Evolutionary conservation across 768 basidiomycete genomes (phyloP).

Genomic region (Macrolepiota dolichaula): DNA sequence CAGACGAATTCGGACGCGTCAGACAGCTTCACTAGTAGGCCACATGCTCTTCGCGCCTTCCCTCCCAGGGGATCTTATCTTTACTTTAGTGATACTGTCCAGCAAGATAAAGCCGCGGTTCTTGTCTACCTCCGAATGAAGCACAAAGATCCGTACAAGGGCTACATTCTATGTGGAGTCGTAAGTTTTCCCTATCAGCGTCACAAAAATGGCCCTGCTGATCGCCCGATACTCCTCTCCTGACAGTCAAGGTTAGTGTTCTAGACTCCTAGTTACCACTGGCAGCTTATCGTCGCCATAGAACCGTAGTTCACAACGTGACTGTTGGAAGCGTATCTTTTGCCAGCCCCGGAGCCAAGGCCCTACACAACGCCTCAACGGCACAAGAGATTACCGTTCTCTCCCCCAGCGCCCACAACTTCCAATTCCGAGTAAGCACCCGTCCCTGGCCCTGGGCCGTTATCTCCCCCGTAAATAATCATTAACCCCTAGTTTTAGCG

Average conservation of each 20-base stretch:
- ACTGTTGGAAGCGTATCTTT: constrained; percentile 78
- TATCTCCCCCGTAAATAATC: neutral
- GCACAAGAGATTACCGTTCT: constrained; percentile 80
- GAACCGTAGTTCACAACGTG: constrained; percentile 72
- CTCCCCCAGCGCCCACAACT: constrained; percentile 52
- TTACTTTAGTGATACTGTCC: constrained; percentile 63
- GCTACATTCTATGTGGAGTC: constrained; percentile 71
- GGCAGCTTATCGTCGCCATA: constrained; percentile 15
- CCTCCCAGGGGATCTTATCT: neutral
- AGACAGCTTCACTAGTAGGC: constrained; percentile 67
- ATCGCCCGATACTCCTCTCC: constrained; percentile 6
- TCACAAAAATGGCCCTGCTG: constrained; percentile 5
- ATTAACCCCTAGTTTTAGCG: constrained; percentile 35
- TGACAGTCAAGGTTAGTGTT: constrained; percentile 18
- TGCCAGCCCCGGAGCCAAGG: constrained; percentile 70
- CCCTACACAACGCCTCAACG: constrained; percentile 77
- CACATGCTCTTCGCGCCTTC: constrained; percentile 1
- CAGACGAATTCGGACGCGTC: constrained; percentile 68
- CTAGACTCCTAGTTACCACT: constrained; percentile 9
- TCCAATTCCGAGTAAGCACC: constrained; percentile 47
- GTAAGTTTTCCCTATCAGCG: constrained; percentile 38
- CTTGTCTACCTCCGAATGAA: constrained; percentile 75
- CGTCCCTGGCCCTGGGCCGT: neutral
- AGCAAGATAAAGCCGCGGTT: constrained; percentile 75
- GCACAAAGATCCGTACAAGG: constrained; percentile 77